Conservation (phyloP, 2,329 filamentous ascomycete genomes). For the Calonectria pseudoreteaudii region DNA sequence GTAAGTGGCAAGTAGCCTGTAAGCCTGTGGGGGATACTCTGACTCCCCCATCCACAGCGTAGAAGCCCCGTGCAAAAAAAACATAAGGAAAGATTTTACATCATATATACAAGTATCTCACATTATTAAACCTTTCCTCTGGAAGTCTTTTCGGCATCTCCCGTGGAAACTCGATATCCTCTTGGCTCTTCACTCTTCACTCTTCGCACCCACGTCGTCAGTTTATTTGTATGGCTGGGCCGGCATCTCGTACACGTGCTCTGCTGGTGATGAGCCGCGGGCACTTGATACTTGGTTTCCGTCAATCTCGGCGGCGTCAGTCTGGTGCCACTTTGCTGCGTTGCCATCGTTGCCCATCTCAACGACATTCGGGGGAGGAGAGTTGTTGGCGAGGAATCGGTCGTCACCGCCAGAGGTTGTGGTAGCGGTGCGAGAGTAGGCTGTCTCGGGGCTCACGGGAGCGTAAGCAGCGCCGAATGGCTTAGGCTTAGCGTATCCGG, state of each 20-base stretch:
- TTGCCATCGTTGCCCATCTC: constrained; percentile 50
- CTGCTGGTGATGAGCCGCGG: constrained; percentile 41
- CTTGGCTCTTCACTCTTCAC: neutral
- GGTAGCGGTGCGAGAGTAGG: constrained; percentile 39
- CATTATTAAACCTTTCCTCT: constrained; percentile 40
- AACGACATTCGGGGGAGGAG: constrained; percentile 35
- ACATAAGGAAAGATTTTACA: constrained; percentile 39
- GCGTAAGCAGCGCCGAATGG: constrained; percentile 44
- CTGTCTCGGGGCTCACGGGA: constrained; percentile 36
- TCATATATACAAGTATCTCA: constrained; percentile 46
- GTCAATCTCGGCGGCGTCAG: constrained; percentile 54
- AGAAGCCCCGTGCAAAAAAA: constrained; percentile 30
- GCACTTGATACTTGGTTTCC: constrained; percentile 46
- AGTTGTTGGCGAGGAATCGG: constrained; percentile 10
- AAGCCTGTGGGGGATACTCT: constrained; percentile 15
- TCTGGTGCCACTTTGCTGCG: constrained; percentile 49
- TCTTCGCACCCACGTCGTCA: neutral
- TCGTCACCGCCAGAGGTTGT: constrained; percentile 11
- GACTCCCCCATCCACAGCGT: constrained; percentile 28
- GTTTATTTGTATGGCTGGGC: constrained; percentile 51
- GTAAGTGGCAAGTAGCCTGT: neutral
- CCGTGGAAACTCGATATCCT: constrained; percentile 19
- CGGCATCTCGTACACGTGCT: constrained; percentile 58
- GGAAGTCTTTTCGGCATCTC: constrained; percentile 7
- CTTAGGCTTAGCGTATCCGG: constrained; percentile 54